Base-by-base conservation (phyloP, 306 rosid genomes). In the Acacia acuminata region DNA sequence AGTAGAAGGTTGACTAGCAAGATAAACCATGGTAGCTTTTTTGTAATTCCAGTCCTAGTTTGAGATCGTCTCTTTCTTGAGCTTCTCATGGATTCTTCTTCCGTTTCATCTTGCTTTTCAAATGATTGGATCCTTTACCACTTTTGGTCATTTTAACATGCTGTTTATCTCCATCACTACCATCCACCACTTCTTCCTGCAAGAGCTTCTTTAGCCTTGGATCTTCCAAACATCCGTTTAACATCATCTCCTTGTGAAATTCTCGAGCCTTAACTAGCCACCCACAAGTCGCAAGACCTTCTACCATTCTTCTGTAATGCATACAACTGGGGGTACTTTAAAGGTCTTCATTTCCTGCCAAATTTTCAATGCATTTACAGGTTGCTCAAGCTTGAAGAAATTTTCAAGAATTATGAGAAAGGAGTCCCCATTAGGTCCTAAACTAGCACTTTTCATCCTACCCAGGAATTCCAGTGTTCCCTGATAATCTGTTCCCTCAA, bases 291-390 rank as follows among this genome's bases (percentile, higher is more conserved):
- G 88, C 93, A 74, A 95, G 85, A 78, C 89, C 99, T 85, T 89
- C 90, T 73, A 92, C 83, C 97, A 95, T 86, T 51, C 75, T 73
- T 24, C 82, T 81, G 85, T 90, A 90, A 83, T 90, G 96, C 66
- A 79, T 67, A 77, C 89, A 85, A 77, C 78, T 85, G 16, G 91
- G 98, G 75, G 83, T 81, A 93, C 82, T 32, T 51, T 10, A 53
- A 83, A 86, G 11, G 78, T 55, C 89, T 86, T 88, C 98, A 95
- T 90, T 73, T 93, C 93, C 36, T 17, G 60, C 95, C 93, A 93
- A 60, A 90, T 84, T 81, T 89, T 88, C 86, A 90, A 25, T 32
- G 96, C 98, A 86, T 87, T 88, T 75, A 86, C 91, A 40, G 96
- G 94, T 82, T 93, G 90, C 89, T 87, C 79, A 72, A 83, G 71